Conservation (phyloP, 2,329 filamentous ascomycete genomes). For the Pseudogymnoascus sp. region DNA sequence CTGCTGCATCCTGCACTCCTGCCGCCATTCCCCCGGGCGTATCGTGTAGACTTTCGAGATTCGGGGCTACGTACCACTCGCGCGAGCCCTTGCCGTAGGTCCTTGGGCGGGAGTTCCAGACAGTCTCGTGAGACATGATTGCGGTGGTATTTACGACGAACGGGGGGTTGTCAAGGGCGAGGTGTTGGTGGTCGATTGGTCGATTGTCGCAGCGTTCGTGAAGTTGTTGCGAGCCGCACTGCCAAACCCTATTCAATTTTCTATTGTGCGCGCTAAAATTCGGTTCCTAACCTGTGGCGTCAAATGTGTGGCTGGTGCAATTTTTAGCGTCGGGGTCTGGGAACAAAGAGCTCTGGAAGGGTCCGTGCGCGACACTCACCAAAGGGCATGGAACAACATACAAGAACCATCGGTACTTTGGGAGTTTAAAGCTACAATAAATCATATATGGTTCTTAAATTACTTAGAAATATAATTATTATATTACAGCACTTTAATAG, state of each 20-base stretch:
- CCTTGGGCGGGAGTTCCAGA: conserved; percentile 98
- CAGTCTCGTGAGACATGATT: conserved; percentile 85
- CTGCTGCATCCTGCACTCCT: conserved; percentile 10
- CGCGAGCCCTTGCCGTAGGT: conserved; percentile 95
- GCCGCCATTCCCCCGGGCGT: conserved; percentile 19
- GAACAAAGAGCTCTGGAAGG: neutral
- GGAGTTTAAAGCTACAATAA: neutral
- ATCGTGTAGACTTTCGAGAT: conserved; percentile 18
- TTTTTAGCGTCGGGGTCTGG: neutral
- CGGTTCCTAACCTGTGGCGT: conserved; percentile 5
- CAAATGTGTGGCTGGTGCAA: conserved; percentile 3
- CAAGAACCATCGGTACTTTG: neutral
- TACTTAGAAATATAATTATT: neutral
- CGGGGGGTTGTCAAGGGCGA: conserved; percentile 10
- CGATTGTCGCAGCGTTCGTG: conserved; percentile 8
- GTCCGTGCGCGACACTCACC: neutral
- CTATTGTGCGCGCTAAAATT: conserved; percentile 10
- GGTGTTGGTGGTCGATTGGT: conserved; percentile 8
- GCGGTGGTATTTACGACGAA: conserved; percentile 21
- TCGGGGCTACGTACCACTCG: conserved; percentile 61
- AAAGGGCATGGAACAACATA: neutral
- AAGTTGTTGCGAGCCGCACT: conserved; percentile 8
- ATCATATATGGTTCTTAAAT: neutral
- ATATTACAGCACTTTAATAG: neutral
- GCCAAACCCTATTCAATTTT: conserved; percentile 7